Percentiles rank a stretch among this genome's conserved stretches.
These are phyloP conservation scores for Dioscorea cayenensis DNA, from an alignment of 116 monocot genomes.

Conservation along the genomic window DNA sequence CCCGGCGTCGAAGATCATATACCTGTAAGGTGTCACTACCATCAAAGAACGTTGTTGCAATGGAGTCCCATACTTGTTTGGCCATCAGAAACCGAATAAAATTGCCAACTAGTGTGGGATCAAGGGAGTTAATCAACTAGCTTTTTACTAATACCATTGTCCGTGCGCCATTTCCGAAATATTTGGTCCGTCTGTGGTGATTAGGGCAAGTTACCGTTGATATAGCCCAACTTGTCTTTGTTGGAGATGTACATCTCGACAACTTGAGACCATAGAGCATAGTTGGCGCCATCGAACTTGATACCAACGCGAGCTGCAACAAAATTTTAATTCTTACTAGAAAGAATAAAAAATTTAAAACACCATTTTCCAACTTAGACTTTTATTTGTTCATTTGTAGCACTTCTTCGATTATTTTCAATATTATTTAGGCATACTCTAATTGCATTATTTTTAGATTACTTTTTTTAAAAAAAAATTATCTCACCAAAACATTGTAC, in stretches of 20 bases:
- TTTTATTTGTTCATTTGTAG: too few species aligned
- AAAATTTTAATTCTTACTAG: too few species aligned
- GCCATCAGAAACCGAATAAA: slow-evolving; percentile 4
- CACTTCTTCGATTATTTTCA: too few species aligned
- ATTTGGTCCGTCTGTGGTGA: background rate
- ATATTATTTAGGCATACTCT: too few species aligned
- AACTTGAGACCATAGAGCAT: slow-evolving; percentile 18
- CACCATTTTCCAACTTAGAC: too few species aligned
- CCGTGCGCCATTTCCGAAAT: slow-evolving; percentile 1
- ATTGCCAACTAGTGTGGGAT: background rate
- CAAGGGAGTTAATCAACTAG: slow-evolving; percentile 13
- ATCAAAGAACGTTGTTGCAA: slow-evolving; percentile 9
- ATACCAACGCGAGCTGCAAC: background rate
- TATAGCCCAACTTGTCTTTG: slow-evolving; percentile 13
- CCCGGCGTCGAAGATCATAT: background rate
- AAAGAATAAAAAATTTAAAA: too few species aligned
- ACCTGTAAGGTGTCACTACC: slow-evolving; percentile 3
- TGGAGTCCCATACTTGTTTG: background rate
- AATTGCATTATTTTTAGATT: too few species aligned
- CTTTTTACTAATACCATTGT: slow-evolving; percentile 4
- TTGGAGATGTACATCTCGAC: slow-evolving; percentile 12
- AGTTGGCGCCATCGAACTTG: slow-evolving; percentile 10
- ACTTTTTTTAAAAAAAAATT: too few species aligned
- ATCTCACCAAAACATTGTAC: too few species aligned
- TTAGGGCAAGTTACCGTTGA: slow-evolving; percentile 1